Conservation (phyloP, 2,329 filamentous ascomycete genomes). For the Alternaria sp. region DNA sequence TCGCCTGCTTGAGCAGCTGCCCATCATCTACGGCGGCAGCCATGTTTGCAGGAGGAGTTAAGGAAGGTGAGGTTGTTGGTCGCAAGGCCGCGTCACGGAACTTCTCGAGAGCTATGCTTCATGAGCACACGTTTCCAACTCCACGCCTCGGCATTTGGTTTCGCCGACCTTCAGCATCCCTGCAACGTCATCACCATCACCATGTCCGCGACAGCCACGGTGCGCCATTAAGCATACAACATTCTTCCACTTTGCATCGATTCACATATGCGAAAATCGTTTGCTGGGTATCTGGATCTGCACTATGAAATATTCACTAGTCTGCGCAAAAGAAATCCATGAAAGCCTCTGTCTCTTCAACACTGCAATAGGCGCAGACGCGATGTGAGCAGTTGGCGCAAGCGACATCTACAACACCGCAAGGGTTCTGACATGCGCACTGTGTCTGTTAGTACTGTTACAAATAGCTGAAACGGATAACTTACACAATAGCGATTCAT, state of each 20-base stretch:
- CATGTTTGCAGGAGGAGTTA: slow-evolving; percentile 41
- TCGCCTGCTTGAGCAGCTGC: slow-evolving; percentile 75
- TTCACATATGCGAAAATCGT: not conserved
- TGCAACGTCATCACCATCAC: slow-evolving; percentile 5
- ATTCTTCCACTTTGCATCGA: not conserved
- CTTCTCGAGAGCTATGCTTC: slow-evolving; percentile 32
- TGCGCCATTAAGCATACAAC: not conserved
- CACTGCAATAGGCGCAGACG: slow-evolving; percentile 2
- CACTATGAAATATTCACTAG: not conserved
- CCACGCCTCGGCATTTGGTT: slow-evolving; percentile 29
- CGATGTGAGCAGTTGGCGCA: slow-evolving; percentile 15
- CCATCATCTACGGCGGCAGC: slow-evolving; percentile 45
- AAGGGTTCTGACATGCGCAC: slow-evolving; percentile 7
- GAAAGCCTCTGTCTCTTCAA: not conserved
- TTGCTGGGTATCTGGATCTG: not conserved
- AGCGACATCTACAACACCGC: not conserved
- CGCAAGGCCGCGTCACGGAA: slow-evolving; percentile 45
- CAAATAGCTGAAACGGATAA: not conserved
- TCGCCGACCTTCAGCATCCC: slow-evolving; percentile 19
- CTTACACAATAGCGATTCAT: slow-evolving; percentile 14
- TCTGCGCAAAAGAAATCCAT: not conserved
- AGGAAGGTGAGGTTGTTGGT: slow-evolving; percentile 30
- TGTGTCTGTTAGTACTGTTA: slow-evolving; percentile 2
- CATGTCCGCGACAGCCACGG: not conserved
- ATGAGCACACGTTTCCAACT: slow-evolving; percentile 37